phyloP scores from a whole-genome alignment of 2,329 filamentous ascomycete genomes.

The Fusarium subtropicale region DNA sequence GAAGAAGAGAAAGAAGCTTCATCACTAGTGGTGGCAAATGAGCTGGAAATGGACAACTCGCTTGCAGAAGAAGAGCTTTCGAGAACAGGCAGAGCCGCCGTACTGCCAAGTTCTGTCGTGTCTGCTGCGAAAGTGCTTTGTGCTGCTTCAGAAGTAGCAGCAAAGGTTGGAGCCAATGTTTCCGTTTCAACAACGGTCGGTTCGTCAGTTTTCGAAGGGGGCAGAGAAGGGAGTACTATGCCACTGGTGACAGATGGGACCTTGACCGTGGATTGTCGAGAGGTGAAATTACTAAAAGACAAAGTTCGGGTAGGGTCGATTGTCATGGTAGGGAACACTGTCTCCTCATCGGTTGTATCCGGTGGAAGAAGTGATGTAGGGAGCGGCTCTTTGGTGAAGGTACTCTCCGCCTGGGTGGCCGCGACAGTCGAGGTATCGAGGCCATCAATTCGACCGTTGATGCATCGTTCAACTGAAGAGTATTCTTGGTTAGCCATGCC shows the following conservation, averaged over 20 bases:
- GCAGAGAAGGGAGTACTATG: fast-evolving
- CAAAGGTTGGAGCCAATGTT: neutral
- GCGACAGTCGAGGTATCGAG: neutral
- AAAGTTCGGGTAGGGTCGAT: neutral
- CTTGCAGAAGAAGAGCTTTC: neutral
- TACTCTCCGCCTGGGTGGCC: neutral
- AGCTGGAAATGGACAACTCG: neutral
- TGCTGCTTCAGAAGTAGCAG: neutral
- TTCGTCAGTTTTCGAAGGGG: neutral
- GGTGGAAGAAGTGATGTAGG: neutral
- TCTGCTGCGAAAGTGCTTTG: neutral
- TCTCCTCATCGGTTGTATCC: neutral
- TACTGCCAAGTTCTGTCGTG: neutral
- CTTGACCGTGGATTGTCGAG: neutral
- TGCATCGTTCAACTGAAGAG: neutral
- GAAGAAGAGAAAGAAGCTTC: neutral
- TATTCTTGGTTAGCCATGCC: fast-evolving
- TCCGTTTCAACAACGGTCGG: neutral
- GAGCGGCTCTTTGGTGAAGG: neutral
- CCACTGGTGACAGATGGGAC: neutral
- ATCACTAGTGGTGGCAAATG: neutral
- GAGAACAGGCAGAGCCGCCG: neutral
- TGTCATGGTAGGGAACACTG: neutral
- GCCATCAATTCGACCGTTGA: neutral
- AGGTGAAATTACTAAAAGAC: neutral